These are phyloP conservation scores for Naematelia encephala DNA, from an alignment of 768 basidiomycete genomes.

Conservation along the genomic window DNA sequence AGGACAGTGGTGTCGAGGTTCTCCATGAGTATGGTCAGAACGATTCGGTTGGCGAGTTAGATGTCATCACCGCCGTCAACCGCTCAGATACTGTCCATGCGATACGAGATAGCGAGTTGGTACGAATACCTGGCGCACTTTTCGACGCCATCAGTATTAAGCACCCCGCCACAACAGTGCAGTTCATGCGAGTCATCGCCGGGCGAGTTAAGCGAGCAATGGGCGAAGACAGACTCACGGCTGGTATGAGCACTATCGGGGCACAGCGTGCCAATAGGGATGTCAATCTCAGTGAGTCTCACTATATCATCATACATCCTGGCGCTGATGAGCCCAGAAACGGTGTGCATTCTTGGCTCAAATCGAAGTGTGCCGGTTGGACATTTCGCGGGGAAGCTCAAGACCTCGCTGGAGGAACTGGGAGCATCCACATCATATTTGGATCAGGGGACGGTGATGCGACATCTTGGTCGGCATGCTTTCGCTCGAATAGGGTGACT, in stretches of 20 bases:
- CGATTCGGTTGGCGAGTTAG: constrained; percentile 93
- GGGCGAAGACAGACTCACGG: constrained; percentile 39
- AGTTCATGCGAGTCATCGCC: constrained; percentile 63
- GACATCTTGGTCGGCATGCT: constrained; percentile 87
- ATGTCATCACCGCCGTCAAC: constrained; percentile 87
- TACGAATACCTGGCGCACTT: constrained; percentile 91
- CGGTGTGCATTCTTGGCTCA: constrained; percentile 84
- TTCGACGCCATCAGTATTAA: constrained; percentile 79
- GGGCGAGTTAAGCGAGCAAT: constrained; percentile 83
- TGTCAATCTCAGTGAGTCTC: constrained; percentile 37
- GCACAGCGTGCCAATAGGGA: constrained; percentile 8
- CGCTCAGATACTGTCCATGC: constrained; percentile 91
- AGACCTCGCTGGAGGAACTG: constrained; percentile 80
- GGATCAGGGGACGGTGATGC: constrained; percentile 88
- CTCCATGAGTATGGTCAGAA: constrained; percentile 94
- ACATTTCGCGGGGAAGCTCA: constrained; percentile 82
- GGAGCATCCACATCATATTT: constrained; percentile 91
- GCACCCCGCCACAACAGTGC: constrained; percentile 51
- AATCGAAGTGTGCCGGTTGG: constrained; percentile 84
- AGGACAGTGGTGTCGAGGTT: constrained; percentile 72
- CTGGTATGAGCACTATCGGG: constrained; percentile 2
- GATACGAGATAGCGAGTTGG: constrained; percentile 95
- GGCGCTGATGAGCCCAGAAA: constrained; percentile 52
- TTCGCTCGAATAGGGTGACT: constrained; percentile 81
- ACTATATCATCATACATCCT: not conserved